These are phyloP conservation scores for Diaporthe vaccinii DNA, from an alignment of 2,329 filamentous ascomycete species.

Conservation along the genomic window DNA sequence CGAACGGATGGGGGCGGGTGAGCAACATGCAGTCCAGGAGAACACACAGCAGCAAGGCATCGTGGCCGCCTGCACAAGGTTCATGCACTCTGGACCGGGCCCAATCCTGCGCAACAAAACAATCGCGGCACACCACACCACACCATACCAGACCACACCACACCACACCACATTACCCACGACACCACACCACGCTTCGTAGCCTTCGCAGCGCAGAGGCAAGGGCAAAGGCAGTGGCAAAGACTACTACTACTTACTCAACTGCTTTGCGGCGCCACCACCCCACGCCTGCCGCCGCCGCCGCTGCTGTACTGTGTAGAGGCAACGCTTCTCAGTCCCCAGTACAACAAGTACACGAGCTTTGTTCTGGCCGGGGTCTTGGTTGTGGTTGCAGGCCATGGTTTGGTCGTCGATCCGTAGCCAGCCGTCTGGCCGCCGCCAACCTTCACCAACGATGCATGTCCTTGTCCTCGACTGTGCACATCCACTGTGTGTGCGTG, in stretches of 20 bases:
- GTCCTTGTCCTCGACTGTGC: conserved; percentile 29
- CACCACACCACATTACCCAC: conserved; percentile 15
- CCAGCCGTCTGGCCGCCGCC: conserved; percentile 25
- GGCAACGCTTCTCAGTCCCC: neutral
- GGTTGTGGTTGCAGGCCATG: conserved; percentile 10
- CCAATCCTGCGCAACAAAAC: conserved; percentile 14
- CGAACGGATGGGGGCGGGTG: neutral
- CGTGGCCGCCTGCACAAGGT: conserved; percentile 20
- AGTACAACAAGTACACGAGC: neutral
- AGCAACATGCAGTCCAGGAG: neutral
- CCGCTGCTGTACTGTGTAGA: neutral
- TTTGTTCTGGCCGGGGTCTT: neutral
- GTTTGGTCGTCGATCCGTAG: conserved; percentile 28
- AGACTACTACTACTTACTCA: neutral
- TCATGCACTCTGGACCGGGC: conserved; percentile 33
- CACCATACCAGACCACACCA: conserved; percentile 2
- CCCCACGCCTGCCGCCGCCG: conserved; percentile 13
- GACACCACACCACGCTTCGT: conserved; percentile 1
- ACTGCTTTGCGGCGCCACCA: neutral
- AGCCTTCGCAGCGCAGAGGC: neutral
- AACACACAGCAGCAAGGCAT: neutral
- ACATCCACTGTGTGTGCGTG: conserved; percentile 21
- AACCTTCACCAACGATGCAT: conserved; percentile 32
- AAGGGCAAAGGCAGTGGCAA: neutral
- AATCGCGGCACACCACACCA: conserved; percentile 15